These are phyloP conservation scores for Salicornia ramosissima DNA, from an alignment of 148 eudicot genomes.

Conservation along the genomic window DNA sequence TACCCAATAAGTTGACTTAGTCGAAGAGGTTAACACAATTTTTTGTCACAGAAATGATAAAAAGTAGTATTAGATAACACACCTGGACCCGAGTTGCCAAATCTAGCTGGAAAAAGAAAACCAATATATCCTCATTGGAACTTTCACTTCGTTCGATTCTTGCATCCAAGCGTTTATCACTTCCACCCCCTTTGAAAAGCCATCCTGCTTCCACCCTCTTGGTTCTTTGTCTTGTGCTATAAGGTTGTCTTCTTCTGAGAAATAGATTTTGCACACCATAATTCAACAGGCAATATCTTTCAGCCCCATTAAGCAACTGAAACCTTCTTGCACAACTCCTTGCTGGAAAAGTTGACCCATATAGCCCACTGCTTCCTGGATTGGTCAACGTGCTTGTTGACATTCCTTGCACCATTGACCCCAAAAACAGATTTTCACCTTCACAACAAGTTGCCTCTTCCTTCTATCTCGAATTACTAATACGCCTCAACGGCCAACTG, in stretches of 20 bases:
- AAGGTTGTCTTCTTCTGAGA: conserved; percentile 30
- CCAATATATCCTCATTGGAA: conserved; percentile 80
- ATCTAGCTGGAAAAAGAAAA: conserved; percentile 94
- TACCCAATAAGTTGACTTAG: background rate
- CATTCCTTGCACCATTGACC: conserved; percentile 43
- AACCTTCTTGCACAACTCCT: conserved; percentile 36
- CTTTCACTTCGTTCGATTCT: conserved; percentile 83
- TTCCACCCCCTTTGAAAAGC: conserved; percentile 65
- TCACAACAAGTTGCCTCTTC: background rate
- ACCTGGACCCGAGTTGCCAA: conserved; percentile 91
- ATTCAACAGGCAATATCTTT: conserved; percentile 32
- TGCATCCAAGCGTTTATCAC: conserved; percentile 57
- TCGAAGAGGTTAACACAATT: background rate
- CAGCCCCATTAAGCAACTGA: conserved; percentile 30
- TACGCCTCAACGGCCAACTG: background rate
- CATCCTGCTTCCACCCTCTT: conserved; percentile 68
- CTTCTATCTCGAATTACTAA: background rate
- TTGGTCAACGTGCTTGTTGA: conserved; percentile 43
- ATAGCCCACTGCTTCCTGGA: conserved; percentile 45
- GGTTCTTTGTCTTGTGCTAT: conserved; percentile 29
- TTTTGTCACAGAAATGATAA: background rate
- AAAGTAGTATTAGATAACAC: conserved; percentile 10
- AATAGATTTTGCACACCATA: conserved; percentile 30
- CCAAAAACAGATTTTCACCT: conserved; percentile 7
- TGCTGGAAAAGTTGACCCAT: conserved; percentile 36